A percentile compares a stretch with the other conserved stretches of the same genome.
phyloP scores from a whole-genome alignment of 495 filamentous ascomycete genomes.

The Talaromyces adpressus region DNA sequence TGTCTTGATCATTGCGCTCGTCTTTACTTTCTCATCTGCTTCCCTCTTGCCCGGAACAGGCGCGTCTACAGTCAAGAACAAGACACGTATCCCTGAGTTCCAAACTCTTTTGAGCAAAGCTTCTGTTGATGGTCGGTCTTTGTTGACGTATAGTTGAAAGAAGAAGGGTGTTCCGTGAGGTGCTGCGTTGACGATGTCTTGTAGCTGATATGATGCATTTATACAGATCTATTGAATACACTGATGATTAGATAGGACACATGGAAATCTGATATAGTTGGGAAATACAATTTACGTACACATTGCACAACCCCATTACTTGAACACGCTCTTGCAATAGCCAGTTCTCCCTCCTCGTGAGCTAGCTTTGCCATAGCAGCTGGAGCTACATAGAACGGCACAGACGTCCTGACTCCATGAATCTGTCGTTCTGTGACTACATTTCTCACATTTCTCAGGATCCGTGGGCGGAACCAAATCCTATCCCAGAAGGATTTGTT shows the following conservation, averaged over 20 bases:
- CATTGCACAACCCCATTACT: slow-evolving; percentile 39
- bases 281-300: slow-evolving; percentile 12
- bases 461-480: slow-evolving; percentile 58
- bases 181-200: slow-evolving; percentile 50
- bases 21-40: slow-evolving; percentile 59
- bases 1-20: slow-evolving; percentile 35
- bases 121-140: slow-evolving; percentile 50
- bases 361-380: slow-evolving; percentile 59
- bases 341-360: slow-evolving; percentile 61
- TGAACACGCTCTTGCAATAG: slow-evolving; percentile 51
- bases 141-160: slow-evolving; percentile 73
- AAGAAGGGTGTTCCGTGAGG: slow-evolving; percentile 37
- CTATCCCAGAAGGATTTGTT: slow-evolving; percentile 42
- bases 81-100: slow-evolving; percentile 49
- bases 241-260: not conserved
- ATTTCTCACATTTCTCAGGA: slow-evolving; percentile 39
- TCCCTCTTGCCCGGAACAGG: slow-evolving; percentile 81
- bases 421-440: slow-evolving; percentile 41
- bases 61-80: slow-evolving; percentile 80
- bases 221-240: slow-evolving; percentile 23
- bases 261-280: not conserved
- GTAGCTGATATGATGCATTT: slow-evolving; percentile 53
- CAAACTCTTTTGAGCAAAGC: slow-evolving; percentile 33
- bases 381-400: slow-evolving; percentile 52
- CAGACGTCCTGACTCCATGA: slow-evolving; percentile 35